Evolutionary conservation across 2,329 filamentous ascomycete species (phyloP), one percentile per base, ranked within the genome.

Genomic region (Hymenoscyphus albidus): DNA sequence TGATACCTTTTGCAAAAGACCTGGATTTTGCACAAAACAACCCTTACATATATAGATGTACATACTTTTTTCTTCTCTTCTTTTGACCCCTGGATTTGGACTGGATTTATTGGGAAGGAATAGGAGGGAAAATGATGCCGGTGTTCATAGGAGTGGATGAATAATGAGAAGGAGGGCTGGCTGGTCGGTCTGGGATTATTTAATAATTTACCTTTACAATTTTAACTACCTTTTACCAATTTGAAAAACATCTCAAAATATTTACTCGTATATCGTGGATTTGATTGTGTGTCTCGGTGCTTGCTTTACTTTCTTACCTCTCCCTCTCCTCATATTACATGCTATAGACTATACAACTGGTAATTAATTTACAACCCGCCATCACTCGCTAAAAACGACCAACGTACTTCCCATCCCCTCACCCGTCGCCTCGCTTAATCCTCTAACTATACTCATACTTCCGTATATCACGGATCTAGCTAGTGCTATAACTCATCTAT

Each of bases 21-120:
- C 44, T 44, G 13, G 10, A 27, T 58, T 51, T 31, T 31, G 35
- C 18, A 27, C 38, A 40, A 62, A 54, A 51, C 32, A 57, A 5
- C 5, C 35, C 27, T 27, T 35, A 35, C 35, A 35, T 10, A 35
- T 10, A 61, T 63, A 63, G 62, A 63, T 63, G 62, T 63, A 59
- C 44, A 27, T 27, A 27, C 27, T 3, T 27, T 27, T 27, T 16
- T 58, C 9, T 58, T 59, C 61, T 62, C 61, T 62, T 62, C 55
- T 32, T 31, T 38, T 22, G 48, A 39, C 39, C 10, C 14, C 32
- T 51, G 3, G 18, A 4, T 27, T 51, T 51, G 35, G 35, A 35
- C 35, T 51, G 44, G 18, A 3, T 12, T 51, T 51, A 22, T 44
- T 16, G 1, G 35, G 35, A 35, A 35, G 35, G 35, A 35, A 7